These are phyloP conservation scores for Trichosporon sp. DNA, from an alignment of 1,284 basidiomycete species.

Conservation along the genomic window DNA sequence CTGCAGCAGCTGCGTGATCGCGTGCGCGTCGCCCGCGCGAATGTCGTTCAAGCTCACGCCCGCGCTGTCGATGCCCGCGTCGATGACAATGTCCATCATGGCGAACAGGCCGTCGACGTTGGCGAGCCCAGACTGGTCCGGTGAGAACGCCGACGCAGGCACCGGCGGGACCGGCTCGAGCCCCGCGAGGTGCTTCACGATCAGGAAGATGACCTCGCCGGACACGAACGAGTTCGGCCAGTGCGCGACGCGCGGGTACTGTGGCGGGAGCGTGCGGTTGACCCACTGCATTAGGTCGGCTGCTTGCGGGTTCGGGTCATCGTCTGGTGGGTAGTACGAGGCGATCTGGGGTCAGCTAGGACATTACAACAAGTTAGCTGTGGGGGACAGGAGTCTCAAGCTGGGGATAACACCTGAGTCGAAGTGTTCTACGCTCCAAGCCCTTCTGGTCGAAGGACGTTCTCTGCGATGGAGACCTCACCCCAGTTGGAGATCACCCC, in stretches of 20 bases:
- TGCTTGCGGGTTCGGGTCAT: slow-evolving; percentile 35
- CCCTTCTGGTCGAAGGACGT: no score
- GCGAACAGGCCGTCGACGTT: slow-evolving; percentile 82
- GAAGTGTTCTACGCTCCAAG: no score
- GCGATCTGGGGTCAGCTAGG: slow-evolving; percentile 16
- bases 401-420: no score
- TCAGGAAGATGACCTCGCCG: slow-evolving; percentile 47
- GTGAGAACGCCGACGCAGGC: slow-evolving; percentile 36
- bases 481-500: no score
- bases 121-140: slow-evolving; percentile 37
- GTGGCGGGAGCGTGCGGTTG: slow-evolving; percentile 68
- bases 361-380: not conserved
- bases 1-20: slow-evolving; percentile 68
- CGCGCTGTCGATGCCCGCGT: slow-evolving; percentile 81
- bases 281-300: slow-evolving; percentile 71
- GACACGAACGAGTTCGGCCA: slow-evolving; percentile 50
- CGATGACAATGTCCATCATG: slow-evolving; percentile 79
- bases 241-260: slow-evolving; percentile 57
- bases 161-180: slow-evolving; percentile 39
- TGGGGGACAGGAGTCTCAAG: no score
- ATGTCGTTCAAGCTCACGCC: slow-evolving; percentile 85
- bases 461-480: no score
- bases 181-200: slow-evolving; percentile 45
- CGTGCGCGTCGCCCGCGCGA: slow-evolving; percentile 67
- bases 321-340: slow-evolving; percentile 25